Conservation (phyloP, 805 yeast genomes). For the Cyberlindnera maritima region DNA sequence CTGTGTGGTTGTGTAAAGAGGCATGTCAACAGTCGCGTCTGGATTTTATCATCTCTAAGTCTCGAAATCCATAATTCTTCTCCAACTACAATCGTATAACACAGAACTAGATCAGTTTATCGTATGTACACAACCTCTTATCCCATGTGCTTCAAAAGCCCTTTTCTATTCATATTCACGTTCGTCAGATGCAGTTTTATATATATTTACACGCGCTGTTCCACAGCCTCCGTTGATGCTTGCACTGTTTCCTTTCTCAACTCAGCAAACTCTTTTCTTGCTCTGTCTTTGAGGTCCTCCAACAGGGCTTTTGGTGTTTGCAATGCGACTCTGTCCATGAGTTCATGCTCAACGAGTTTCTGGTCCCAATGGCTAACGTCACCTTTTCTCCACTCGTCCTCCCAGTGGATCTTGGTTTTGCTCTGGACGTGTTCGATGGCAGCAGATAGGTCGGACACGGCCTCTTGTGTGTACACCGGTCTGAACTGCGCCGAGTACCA, state of each 20-base stretch:
- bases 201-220: constrained; percentile 8
- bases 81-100: too few relatives aligned
- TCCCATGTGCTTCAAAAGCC: neutral
- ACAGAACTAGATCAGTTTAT: too few relatives aligned
- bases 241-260: constrained; percentile 6
- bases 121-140: neutral
- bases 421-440: constrained; percentile 60
- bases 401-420: constrained; percentile 65
- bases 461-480: constrained; percentile 88
- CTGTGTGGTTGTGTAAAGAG: too few relatives aligned
- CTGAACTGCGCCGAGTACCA: constrained; percentile 89
- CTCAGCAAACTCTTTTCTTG: constrained; percentile 24
- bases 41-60: too few relatives aligned
- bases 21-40: too few relatives aligned
- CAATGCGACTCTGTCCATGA: constrained; percentile 50
- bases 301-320: constrained; percentile 67
- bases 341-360: constrained; percentile 57
- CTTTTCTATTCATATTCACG: neutral
- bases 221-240: neutral
- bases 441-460: constrained; percentile 77
- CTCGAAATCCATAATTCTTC: too few relatives aligned
- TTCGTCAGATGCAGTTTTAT: neutral
- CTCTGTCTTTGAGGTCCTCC: constrained; percentile 47
- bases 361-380: constrained; percentile 68
- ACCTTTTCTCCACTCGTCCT: constrained; percentile 83